Evolutionary conservation across 768 basidiomycete genomes (phyloP).

Genomic region (Myochromella boudieri): DNA sequence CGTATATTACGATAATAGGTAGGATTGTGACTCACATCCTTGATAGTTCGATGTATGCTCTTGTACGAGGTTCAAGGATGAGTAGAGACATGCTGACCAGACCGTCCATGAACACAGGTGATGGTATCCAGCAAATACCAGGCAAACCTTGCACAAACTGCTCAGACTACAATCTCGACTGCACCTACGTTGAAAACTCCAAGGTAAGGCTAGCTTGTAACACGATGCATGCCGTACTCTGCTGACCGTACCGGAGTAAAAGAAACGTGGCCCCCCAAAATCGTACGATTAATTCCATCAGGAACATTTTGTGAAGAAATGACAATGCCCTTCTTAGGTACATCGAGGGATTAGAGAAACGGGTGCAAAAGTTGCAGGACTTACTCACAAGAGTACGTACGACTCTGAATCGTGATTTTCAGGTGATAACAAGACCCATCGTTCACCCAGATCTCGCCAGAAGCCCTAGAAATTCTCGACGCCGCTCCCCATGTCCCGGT

Average conservation of each 20-base stretch:
- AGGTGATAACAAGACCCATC: not conserved
- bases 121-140: conserved; percentile 69
- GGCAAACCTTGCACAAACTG: conserved; percentile 68
- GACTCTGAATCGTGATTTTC: not conserved
- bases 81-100: not conserved
- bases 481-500: not conserved
- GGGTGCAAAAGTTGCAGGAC: conserved; percentile 58
- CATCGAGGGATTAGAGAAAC: conserved; percentile 58
- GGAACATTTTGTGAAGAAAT: not conserved
- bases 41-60: conserved; percentile 59
- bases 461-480: conserved; percentile 17
- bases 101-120: conserved; percentile 39
- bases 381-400: conserved; percentile 39
- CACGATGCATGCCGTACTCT: not conserved
- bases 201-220: conserved; percentile 43
- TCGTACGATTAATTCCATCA: conserved; percentile 34
- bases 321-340: conserved; percentile 40
- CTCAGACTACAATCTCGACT: conserved; percentile 59
- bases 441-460: conserved; percentile 53
- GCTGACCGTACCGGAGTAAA: conserved; percentile 1
- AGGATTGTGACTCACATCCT: not conserved
- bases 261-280: conserved; percentile 63
- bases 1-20: conserved; percentile 18
- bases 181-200: conserved; percentile 69
- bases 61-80: not conserved